A percentile compares a stretch with the other conserved stretches of the same genome.
Evolutionary conservation across 805 yeast species (phyloP).

Genomic region (Suhomyces sp.): DNA sequence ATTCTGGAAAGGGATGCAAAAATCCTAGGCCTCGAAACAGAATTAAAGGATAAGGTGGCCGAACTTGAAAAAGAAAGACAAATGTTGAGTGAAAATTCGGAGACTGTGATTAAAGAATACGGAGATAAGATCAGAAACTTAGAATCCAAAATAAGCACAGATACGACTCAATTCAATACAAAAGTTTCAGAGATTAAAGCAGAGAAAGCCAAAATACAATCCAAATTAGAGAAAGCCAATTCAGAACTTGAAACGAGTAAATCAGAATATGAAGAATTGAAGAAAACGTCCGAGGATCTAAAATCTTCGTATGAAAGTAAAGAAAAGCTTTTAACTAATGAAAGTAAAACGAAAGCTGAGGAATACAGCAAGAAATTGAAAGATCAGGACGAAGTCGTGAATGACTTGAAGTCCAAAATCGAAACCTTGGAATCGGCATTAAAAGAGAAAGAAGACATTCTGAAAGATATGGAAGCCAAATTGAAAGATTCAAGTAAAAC

Average conservation of each 20-base stretch:
- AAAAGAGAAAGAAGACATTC: neutral
- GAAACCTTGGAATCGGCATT: neutral
- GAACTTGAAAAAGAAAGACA: conserved; percentile 53
- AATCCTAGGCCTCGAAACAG: conserved; percentile 24
- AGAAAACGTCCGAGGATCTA: neutral
- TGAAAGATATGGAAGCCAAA: neutral
- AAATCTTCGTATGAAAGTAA: neutral
- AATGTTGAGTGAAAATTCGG: conserved; percentile 47
- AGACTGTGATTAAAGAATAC: conserved; percentile 47
- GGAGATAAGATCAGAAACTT: conserved; percentile 42
- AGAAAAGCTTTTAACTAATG: neutral
- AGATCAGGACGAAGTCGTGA: neutral
- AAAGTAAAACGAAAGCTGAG: neutral
- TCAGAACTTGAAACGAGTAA: conserved; percentile 6
- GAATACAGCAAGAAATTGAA: neutral
- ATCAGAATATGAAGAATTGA: neutral
- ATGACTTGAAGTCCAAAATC: neutral
- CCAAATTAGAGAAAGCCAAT: conserved; percentile 6
- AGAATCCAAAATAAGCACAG: conserved; percentile 30
- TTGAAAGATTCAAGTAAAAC: neutral
- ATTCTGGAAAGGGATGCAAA: conserved; percentile 24
- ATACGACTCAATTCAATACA: conserved; percentile 12
- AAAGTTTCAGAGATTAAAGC: conserved; percentile 3
- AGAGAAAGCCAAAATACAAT: conserved; percentile 9
- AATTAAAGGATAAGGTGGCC: conserved; percentile 33